These are phyloP conservation scores for Endogone sp. DNA, from an alignment of 192 early-diverging fungal species.

Conservation along the genomic window DNA sequence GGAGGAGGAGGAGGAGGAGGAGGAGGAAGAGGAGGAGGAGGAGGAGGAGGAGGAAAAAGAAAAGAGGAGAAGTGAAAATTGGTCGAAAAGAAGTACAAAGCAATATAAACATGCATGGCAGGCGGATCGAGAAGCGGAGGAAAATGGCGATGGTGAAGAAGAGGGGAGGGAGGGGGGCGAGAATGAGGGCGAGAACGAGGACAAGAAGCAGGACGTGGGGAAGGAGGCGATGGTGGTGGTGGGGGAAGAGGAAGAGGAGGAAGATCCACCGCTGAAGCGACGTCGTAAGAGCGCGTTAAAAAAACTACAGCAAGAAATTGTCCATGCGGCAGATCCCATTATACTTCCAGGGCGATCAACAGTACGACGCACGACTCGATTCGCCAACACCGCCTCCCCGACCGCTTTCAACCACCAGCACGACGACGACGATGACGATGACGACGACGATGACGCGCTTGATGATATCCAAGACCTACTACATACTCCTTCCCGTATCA, in stretches of 20 bases:
- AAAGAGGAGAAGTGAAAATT: constrained; percentile 7
- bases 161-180: too few relatives aligned
- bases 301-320: background rate
- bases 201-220: background rate
- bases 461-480: too few relatives aligned
- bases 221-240: too few relatives aligned
- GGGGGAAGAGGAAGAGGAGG: background rate
- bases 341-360: background rate
- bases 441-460: too few relatives aligned
- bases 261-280: background rate
- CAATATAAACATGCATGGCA: too few relatives aligned
- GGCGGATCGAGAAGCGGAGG: too few relatives aligned
- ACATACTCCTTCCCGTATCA: too few relatives aligned
- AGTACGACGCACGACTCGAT: background rate
- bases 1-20: constrained; percentile 1
- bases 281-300: background rate
- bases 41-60: constrained; percentile 4
- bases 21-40: constrained; percentile 6
- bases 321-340: background rate
- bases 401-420: background rate
- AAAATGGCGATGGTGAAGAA: too few relatives aligned
- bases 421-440: too few relatives aligned
- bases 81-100: constrained; percentile 5
- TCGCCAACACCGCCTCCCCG: background rate
- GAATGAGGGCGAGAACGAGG: too few relatives aligned